These are phyloP conservation scores for Lipomyces sp. DNA, from an alignment of 805 yeast genomes.

Conservation along the genomic window DNA sequence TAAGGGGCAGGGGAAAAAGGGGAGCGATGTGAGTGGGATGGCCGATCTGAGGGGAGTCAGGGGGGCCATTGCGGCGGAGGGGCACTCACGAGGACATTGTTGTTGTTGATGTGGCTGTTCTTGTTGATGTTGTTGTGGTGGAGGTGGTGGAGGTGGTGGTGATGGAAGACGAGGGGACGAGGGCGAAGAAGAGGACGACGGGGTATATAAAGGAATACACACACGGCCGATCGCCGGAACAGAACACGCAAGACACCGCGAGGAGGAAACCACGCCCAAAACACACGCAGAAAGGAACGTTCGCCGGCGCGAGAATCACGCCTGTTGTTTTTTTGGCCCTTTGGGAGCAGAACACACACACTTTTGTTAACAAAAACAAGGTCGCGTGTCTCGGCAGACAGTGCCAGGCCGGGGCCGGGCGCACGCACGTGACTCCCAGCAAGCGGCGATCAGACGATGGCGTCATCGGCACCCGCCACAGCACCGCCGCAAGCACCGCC, in stretches of 20 bases:
- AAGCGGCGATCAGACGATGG: neutral
- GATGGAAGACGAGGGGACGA: neutral
- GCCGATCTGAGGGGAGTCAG: neutral
- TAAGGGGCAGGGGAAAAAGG: neutral
- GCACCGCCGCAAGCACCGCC: too few relatives aligned
- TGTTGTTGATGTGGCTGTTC: too few relatives aligned
- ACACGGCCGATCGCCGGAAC: too few relatives aligned
- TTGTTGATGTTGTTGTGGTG: too few relatives aligned
- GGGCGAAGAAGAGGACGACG: neutral
- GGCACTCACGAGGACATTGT: conserved; percentile 5
- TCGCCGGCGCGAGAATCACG: neutral
- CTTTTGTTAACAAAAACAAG: neutral
- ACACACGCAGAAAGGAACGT: too few relatives aligned
- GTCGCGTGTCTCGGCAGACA: neutral
- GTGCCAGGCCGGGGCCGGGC: neutral
- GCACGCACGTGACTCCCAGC: neutral
- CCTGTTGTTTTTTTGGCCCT: neutral
- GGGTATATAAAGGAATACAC: too few relatives aligned
- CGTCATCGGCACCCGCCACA: neutral
- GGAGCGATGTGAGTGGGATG: neutral
- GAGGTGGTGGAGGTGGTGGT: neutral
- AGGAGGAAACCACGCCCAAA: too few relatives aligned
- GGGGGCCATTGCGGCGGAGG: neutral
- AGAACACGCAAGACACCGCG: too few relatives aligned
- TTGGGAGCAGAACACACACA: neutral